phyloP scores from a whole-genome alignment of 768 basidiomycete species.

The Termitomyces sp. region DNA sequence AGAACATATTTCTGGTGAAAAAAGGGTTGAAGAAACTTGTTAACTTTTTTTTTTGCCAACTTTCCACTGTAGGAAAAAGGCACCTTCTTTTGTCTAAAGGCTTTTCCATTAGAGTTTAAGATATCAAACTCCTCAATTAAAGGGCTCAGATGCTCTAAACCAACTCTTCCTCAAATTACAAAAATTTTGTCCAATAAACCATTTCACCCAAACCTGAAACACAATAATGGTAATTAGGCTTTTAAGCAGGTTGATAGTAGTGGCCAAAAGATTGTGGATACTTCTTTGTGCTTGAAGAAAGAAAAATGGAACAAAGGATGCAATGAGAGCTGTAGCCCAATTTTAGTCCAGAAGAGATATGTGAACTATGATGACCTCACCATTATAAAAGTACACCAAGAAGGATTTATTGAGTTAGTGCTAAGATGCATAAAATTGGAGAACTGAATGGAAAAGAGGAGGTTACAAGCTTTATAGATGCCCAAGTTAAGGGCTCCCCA shows the following conservation, averaged over 20 bases:
- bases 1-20: too few relatives aligned
- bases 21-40: too few relatives aligned
- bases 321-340: constrained; percentile 48
- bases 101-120: too few relatives aligned
- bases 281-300: constrained; percentile 49
- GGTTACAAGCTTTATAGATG: constrained; percentile 43
- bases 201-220: constrained; percentile 50
- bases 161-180: too few relatives aligned
- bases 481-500: constrained; percentile 52
- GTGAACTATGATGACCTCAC: constrained; percentile 46
- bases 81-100: too few relatives aligned
- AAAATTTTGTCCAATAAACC: constrained; percentile 49
- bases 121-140: too few relatives aligned
- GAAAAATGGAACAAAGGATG: constrained; percentile 50
- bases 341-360: constrained; percentile 46
- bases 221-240: constrained; percentile 32
- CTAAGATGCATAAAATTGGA: constrained; percentile 14
- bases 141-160: too few relatives aligned
- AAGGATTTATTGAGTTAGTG: constrained; percentile 38
- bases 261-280: constrained; percentile 40
- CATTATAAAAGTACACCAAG: constrained; percentile 39
- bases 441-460: background rate
- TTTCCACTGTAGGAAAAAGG: too few relatives aligned
- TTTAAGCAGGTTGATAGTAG: constrained; percentile 50
- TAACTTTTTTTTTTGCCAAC: too few relatives aligned